These are phyloP conservation scores for Schizopora paradoxa DNA, from an alignment of 1,284 basidiomycete species.

Conservation along the genomic window DNA sequence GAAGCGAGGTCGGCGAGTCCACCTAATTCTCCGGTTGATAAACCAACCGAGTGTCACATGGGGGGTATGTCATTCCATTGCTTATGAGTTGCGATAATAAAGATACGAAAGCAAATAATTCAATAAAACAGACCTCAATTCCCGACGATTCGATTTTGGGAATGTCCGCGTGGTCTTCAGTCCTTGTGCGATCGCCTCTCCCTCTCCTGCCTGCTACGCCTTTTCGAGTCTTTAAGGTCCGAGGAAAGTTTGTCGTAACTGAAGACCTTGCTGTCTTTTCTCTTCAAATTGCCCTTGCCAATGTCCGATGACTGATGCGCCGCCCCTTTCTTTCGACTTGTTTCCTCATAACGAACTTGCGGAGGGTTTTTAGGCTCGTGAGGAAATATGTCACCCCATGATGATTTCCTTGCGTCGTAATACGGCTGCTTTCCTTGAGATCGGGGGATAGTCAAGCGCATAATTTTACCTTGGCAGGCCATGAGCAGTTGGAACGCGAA, in stretches of 20 bases:
- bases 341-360: constrained; percentile 49
- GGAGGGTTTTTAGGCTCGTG: constrained; percentile 73
- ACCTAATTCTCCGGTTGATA: too few relatives aligned
- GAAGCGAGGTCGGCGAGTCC: too few relatives aligned
- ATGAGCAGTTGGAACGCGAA: constrained; percentile 4
- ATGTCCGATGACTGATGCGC: constrained; percentile 44
- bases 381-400: constrained; percentile 95
- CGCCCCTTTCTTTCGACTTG: constrained; percentile 25
- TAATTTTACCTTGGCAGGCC: constrained; percentile 65
- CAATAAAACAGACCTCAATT: too few relatives aligned
- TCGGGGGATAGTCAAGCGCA: constrained; percentile 86
- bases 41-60: too few relatives aligned
- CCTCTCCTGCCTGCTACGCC: constrained; percentile 1
- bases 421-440: constrained; percentile 92
- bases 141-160: too few relatives aligned
- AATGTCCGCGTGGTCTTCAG: too few relatives aligned
- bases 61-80: too few relatives aligned
- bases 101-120: too few relatives aligned
- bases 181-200: background rate
- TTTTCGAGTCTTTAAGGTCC: constrained; percentile 13
- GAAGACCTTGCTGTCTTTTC: constrained; percentile 3
- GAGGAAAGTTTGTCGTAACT: constrained; percentile 13
- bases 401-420: constrained; percentile 91
- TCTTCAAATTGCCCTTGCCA: constrained; percentile 38
- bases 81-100: too few relatives aligned